Evolutionary conservation across 2,329 filamentous ascomycete species (phyloP).

Genomic region (Trematosphaeria pertusa): DNA sequence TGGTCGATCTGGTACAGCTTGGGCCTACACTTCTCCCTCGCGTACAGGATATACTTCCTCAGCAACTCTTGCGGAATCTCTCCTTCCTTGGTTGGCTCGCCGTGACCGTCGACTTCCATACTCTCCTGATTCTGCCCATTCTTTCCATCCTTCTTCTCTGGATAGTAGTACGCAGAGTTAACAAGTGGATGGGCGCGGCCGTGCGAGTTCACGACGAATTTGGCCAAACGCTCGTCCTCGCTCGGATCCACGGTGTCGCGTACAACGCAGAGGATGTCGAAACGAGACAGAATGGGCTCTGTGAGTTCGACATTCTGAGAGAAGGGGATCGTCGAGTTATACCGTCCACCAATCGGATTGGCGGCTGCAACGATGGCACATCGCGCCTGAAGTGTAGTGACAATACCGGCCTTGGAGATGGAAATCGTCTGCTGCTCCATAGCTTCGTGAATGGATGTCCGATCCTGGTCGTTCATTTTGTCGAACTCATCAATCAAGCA

Average conservation of each 20-base stretch:
- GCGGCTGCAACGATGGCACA: constrained; percentile 96
- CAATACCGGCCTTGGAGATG: constrained; percentile 97
- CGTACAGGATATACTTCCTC: constrained; percentile 96
- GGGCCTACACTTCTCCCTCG: constrained; percentile 84
- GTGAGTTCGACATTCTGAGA: constrained; percentile 96
- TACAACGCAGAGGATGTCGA: constrained; percentile 96
- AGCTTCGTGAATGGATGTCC: constrained; percentile 97
- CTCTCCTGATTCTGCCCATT: constrained; percentile 53
- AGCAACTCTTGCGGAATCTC: constrained; percentile 90
- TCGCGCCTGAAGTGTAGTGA: constrained; percentile 93
- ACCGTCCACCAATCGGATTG: constrained; percentile 94
- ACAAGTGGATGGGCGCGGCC: constrained; percentile 79
- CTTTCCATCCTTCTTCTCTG: constrained; percentile 29
- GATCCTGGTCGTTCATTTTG: constrained; percentile 99
- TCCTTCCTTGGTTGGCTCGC: constrained; percentile 63
- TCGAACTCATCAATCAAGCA: constrained; percentile 99
- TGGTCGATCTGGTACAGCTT: constrained; percentile 98
- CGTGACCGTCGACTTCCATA: constrained; percentile 60
- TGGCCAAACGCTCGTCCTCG: constrained; percentile 91
- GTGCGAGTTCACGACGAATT: constrained; percentile 94
- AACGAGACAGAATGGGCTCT: constrained; percentile 96
- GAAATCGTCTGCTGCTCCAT: constrained; percentile 99
- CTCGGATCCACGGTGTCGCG: constrained; percentile 91
- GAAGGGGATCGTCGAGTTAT: constrained; percentile 96
- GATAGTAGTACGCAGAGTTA: constrained; percentile 44